Conservation (phyloP, 495 filamentous ascomycete genomes). For the Rhypophila decipiens region DNA sequence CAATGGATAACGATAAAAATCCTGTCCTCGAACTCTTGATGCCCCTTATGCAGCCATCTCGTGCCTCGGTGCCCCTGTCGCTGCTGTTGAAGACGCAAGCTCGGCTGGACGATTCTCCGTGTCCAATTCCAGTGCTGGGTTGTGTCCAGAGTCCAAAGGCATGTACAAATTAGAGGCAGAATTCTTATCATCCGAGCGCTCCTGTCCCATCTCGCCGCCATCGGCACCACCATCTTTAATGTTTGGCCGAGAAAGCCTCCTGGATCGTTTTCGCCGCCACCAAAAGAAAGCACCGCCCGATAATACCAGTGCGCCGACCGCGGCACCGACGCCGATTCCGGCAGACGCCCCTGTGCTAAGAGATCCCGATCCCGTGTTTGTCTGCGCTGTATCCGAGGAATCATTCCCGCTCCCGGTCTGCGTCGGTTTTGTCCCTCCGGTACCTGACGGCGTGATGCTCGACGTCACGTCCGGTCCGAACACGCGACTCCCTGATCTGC, state of each 20-base stretch:
- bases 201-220: too few relatives aligned
- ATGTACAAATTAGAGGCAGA: too few relatives aligned
- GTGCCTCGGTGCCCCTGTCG: constrained; percentile 5
- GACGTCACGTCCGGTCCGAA: constrained; percentile 1
- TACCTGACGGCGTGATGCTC: not conserved
- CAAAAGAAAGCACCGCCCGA: not conserved
- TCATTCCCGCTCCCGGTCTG: not conserved
- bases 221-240: too few relatives aligned
- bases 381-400: not conserved
- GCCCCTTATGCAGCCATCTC: not conserved
- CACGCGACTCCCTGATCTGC: not conserved
- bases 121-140: not conserved
- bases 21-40: too few relatives aligned
- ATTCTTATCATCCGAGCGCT: too few relatives aligned
- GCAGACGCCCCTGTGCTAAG: not conserved
- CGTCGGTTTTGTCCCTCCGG: not conserved
- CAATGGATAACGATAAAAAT: too few relatives aligned
- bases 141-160: too few relatives aligned
- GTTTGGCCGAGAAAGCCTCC: not conserved
- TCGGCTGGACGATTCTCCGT: not conserved
- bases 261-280: not conserved
- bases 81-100: not conserved
- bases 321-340: constrained; percentile 1
- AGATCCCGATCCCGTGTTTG: not conserved
- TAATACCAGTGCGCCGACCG: not conserved